Base-by-base conservation (phyloP, 2,329 filamentous ascomycete genomes). In the Trichoderma guizhouense region DNA sequence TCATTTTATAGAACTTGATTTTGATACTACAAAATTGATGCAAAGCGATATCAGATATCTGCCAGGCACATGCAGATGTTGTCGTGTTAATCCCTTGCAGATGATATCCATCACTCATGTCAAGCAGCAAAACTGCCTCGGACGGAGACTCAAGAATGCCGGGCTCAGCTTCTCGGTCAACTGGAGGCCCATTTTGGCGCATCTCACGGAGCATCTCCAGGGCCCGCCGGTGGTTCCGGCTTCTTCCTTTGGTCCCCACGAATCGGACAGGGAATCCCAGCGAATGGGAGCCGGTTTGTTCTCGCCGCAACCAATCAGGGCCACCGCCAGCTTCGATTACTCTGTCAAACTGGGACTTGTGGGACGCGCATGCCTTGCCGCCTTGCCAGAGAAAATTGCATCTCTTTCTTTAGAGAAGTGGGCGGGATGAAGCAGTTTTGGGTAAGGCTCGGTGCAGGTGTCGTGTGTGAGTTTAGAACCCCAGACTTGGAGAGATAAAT, bases 241-340 rank as follows among this genome's bases (percentile, higher is more conserved):
- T 80, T 80, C 76, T 79, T 74, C 79, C 78, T 76, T 60, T 60
- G 61, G 32, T 47, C 61, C 30, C 66, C 74, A 73, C 73, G 39
- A 21, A 43, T 71, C 75, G 64, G 75, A 75, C 73, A 72, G 75
- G 77, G 76, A 66, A 73, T 68, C 72, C 67, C 57, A 71, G 73
- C 74, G 75, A 73, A 74, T 74, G 62, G 69, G 47, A 67, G 71
- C 79, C 78, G 79, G 78, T 79, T 79, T 79, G 74, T 80, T 79
- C 78, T 79, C 79, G 79, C 77, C 73, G 71, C 71, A 69, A 73
- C 75, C 77, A 72, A 71, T 69, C 67, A 70, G n/a, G 14, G 18
- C 21, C 36, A 7, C 5, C 14, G n/a, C 18, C 36, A 61, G 18
- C 57, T 32, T 60, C 15, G 14, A 12, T 60, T 21, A 28, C n/a